Evolutionary conservation across 2,329 filamentous ascomycete genomes (phyloP), one percentile per base, ranked within the genome.

Genomic region (Arthrobotrys sphaeroides): DNA sequence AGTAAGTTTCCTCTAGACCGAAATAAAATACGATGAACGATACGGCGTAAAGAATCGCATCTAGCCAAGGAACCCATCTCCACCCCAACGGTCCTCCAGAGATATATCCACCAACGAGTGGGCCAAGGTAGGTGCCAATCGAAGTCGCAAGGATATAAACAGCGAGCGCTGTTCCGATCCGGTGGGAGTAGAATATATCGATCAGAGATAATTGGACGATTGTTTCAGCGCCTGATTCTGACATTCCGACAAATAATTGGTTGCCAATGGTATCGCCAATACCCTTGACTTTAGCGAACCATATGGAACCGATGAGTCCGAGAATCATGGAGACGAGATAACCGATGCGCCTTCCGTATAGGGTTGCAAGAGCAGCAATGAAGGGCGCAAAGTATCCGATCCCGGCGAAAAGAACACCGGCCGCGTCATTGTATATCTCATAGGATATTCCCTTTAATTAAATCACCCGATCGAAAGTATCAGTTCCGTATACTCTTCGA

Each of bases 121-220:
- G 86, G 0, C 86, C 87, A 2, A 87, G 79, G 77, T 87, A 88
- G 2, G 86, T 88, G 20, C 87, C 87, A 28, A 87, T 83, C 77
- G 85, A 86, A 0, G 86, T 88, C 1, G 86, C 84, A 36, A 88
- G 81, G 24, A 87, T 86, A 78, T 88, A 88, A 24, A 88, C 79
- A 68, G 86, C 86, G 4, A 88, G 82, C 0, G 86, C 85, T 0
- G 84, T 83, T 42, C 87, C 87, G 45, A 86, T 84, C 73, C 87
- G 86, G 78, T 88, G 87, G 80, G 87, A 85, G 75, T 86, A 88
- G 82, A 87, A 88, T 28, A 88, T 83, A 77, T 88, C 87, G 5
- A 86, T 85, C 26, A 88, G 81, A 1, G 86, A 87, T n/a, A 87
- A 80, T 78, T 88, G 87, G 5, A 86, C 86, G 28, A 86, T 84